Base-by-base conservation (phyloP, 139 green algal species). In the Chlorella sp. region DNA sequence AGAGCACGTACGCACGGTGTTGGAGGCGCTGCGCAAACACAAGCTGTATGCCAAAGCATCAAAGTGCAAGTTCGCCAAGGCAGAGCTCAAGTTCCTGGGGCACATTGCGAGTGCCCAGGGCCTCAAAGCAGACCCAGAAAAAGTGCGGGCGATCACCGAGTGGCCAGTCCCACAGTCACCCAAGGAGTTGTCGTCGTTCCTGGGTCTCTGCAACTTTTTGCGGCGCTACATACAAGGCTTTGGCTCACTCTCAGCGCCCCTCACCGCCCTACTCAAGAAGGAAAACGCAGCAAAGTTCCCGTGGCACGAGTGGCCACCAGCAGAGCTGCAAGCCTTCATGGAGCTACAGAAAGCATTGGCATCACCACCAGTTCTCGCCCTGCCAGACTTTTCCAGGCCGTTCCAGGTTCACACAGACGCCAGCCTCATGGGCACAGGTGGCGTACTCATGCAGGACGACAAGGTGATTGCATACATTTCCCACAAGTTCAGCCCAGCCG, bases 21-120 rank as follows among this genome's bases (percentile, higher is more conserved):
- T 88, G 0, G 49, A 78, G 1, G 27, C 67, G 1, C 65, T 91
- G 20, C 33, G 70, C 6, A 60, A 80, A 0, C 31, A 89, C 32
- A 24, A 84, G 31, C n/a, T 87, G 0, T 85, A 77, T 69, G 77
- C 70, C 14, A 82, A 83, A 31, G 20, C 71, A 1, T 42, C 55
- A 10, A 90, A 90, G 67, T 87, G 76, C 55, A 29, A 77, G 1
- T 86, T 87, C 55, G 35, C 36, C 49, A 66, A 66, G 26, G 6
- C 55, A 26, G 27, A 74, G 24, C 3, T 81, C 23, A 62, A 77
- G 30, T 86, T 79, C 55, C 60, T 88, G 20, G 83, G 80, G 5
- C 77, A 85, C 23, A 70, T 82, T 34, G 66, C 86, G 23, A 17
- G 35, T 3, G 5, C 2, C 2, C 35, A 72, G 3, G 67, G 67